Conservation (phyloP, 176 grass and related monocot genomes). For the Neostapfia colusana region DNA sequence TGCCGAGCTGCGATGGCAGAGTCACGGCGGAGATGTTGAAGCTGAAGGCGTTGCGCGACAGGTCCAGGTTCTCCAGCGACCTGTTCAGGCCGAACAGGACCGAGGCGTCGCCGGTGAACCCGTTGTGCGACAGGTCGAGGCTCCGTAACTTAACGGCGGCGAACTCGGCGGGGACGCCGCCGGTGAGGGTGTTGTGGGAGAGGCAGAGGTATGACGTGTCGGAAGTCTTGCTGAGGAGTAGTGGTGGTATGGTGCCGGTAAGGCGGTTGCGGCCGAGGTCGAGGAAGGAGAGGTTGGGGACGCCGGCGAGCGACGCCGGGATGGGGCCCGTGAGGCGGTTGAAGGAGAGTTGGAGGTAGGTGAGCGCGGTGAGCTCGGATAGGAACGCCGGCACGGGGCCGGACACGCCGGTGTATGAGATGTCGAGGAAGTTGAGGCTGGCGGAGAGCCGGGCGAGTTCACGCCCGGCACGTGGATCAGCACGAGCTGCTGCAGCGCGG, state of each 20-base stretch:
- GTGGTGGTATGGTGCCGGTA: slow-evolving; percentile 39
- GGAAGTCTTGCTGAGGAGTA: not conserved
- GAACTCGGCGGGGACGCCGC: slow-evolving; percentile 44
- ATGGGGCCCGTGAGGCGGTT: slow-evolving; percentile 52
- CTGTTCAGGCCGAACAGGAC: not conserved
- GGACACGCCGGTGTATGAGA: slow-evolving; percentile 46
- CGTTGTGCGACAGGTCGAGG: not conserved
- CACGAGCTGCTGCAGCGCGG: slow-evolving; percentile 25
- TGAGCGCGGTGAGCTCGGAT: slow-evolving; percentile 22
- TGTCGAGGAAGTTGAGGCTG: slow-evolving; percentile 26
- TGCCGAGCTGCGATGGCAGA: not conserved
- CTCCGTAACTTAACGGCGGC: slow-evolving; percentile 13
- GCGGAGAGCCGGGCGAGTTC: slow-evolving; percentile 20
- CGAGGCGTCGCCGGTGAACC: not conserved
- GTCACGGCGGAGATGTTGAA: not conserved
- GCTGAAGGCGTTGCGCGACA: slow-evolving; percentile 50
- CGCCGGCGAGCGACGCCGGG: slow-evolving; percentile 34
- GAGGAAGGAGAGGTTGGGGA: slow-evolving; percentile 19
- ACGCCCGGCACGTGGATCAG: slow-evolving; percentile 47
- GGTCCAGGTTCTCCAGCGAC: slow-evolving; percentile 14
- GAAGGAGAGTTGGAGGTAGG: slow-evolving; percentile 49
- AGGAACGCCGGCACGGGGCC: slow-evolving; percentile 52
- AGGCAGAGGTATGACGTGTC: slow-evolving; percentile 23
- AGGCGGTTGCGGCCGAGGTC: slow-evolving; percentile 54
- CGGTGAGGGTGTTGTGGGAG: slow-evolving; percentile 49